Base-by-base conservation (phyloP, 768 basidiomycete species). In the Cystofilobasidium ferigula region DNA sequence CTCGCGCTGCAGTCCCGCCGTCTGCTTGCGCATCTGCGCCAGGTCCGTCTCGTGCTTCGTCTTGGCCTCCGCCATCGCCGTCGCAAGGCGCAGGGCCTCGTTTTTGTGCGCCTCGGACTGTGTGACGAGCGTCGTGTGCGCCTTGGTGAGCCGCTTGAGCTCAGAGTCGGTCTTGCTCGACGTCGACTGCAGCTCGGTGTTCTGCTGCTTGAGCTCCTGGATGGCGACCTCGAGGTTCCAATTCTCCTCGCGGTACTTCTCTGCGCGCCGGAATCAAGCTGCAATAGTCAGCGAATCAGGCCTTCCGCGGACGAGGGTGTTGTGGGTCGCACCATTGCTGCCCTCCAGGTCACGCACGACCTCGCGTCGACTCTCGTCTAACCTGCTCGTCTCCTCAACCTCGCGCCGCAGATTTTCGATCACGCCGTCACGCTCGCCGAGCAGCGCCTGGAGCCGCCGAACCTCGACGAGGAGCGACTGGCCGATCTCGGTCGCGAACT, bases 401-500 rank as follows among this genome's bases (percentile, higher is more conserved):
- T 83, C 82, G 75, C 84, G 84, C 69, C 89, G 88, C 67, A 92
- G 80, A 72, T 89, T 88, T 75, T 89, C 86, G 54, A 98, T 84
- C 24, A 87, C 88, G 76, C 91, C 90, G 77, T 97, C 93, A 61
- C 90, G 83, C 77, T 97, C 94, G 20, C 83, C 87, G 47, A 97
- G 83, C 66, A 98, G 81, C 65, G 86, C 86, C 73, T 98, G 94
- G 45, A 98, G 80, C 47, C 94, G 82, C 53, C 93, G 81, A 54
- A 97, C 90, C 78, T 98, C 94, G 10, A 87, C 87, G 35, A 97
- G 80, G 58, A 97, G 79, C 16, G 87, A 87, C 69, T 89, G 92
- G 9, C 94, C 93, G 64, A 98, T 98, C 79, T 98, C 94, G 71
- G 95, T 93, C 45, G 94, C 94, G 71, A 98, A 97, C 79, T 95